phyloP scores from a whole-genome alignment of 495 filamentous ascomycete genomes.

The Annulohypoxylon nitens region DNA sequence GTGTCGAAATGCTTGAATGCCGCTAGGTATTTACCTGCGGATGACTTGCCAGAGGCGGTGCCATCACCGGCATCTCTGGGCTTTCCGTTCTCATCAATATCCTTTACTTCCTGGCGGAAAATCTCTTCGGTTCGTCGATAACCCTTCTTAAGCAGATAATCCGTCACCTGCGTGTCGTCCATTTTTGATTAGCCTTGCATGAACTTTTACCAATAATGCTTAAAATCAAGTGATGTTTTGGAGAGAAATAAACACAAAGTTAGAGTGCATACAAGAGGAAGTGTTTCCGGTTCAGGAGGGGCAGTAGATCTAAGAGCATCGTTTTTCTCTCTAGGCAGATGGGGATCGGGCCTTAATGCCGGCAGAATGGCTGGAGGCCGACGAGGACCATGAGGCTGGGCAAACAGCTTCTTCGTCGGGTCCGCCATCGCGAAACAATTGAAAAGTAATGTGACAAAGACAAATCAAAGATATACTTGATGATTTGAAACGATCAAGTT shows the following conservation, averaged over 20 bases:
- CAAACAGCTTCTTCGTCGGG: too few relatives aligned
- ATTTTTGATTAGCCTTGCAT: neutral
- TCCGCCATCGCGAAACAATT: too few relatives aligned
- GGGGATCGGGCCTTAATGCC: too few relatives aligned
- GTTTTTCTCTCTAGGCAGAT: neutral
- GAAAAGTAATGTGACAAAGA: too few relatives aligned
- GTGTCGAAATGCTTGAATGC: slow-evolving; percentile 78
- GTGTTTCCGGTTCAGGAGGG: neutral
- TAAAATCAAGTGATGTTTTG: neutral
- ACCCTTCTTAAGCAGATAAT: slow-evolving; percentile 96
- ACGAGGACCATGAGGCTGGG: too few relatives aligned
- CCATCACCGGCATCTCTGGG: slow-evolving; percentile 42
- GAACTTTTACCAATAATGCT: neutral
- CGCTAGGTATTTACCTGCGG: slow-evolving; percentile 72
- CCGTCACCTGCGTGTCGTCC: slow-evolving; percentile 76
- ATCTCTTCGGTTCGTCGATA: slow-evolving; percentile 94
- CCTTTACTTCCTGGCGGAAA: slow-evolving; percentile 88
- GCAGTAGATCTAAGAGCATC: neutral
- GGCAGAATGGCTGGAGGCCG: too few relatives aligned
- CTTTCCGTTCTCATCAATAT: slow-evolving; percentile 49
- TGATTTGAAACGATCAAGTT: too few relatives aligned
- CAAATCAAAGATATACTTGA: too few relatives aligned
- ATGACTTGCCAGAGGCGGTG: slow-evolving; percentile 33
- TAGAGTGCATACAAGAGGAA: too few relatives aligned
- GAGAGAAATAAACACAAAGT: neutral